Conservation (phyloP, 2,329 filamentous ascomycete genomes). For the Colletotrichum higginsianum region DNA sequence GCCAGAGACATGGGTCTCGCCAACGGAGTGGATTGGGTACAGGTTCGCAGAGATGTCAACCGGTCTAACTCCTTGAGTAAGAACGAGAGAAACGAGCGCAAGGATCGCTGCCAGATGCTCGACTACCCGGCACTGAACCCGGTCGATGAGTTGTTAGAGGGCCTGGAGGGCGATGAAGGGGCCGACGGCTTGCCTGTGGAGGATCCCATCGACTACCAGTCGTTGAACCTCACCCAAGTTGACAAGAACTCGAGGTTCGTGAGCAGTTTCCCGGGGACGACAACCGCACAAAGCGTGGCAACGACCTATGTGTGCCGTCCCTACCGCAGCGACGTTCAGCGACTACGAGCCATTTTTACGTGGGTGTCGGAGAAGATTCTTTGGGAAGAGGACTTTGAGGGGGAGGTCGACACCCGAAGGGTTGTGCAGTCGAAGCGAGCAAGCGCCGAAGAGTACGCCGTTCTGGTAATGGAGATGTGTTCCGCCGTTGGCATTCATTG, state of each 20-base stretch:
- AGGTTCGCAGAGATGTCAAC: constrained; percentile 95
- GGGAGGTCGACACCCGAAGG: constrained; percentile 84
- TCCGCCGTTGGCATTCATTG: constrained; percentile 88
- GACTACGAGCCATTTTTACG: constrained; percentile 93
- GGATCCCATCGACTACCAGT: constrained; percentile 85
- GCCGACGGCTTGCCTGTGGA: constrained; percentile 87
- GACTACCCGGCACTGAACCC: constrained; percentile 91
- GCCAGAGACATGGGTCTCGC: constrained; percentile 80
- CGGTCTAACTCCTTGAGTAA: constrained; percentile 93
- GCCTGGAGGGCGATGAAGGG: constrained; percentile 90
- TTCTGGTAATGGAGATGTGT: constrained; percentile 94
- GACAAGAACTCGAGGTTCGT: constrained; percentile 97
- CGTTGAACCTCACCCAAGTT: constrained; percentile 86
- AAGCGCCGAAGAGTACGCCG: constrained; percentile 90
- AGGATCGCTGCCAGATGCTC: constrained; percentile 94
- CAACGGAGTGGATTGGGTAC: constrained; percentile 88
- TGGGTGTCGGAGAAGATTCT: constrained; percentile 96
- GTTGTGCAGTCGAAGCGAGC: constrained; percentile 88
- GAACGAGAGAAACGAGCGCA: constrained; percentile 87
- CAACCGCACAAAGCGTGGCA: constrained; percentile 85
- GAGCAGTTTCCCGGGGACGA: constrained; percentile 84
- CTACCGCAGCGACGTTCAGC: constrained; percentile 93
- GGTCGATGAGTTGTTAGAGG: constrained; percentile 88
- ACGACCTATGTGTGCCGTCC: constrained; percentile 95
- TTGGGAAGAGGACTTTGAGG: constrained; percentile 96